Conservation (phyloP, 805 yeast species). For the Candida nonsorbophila region DNA sequence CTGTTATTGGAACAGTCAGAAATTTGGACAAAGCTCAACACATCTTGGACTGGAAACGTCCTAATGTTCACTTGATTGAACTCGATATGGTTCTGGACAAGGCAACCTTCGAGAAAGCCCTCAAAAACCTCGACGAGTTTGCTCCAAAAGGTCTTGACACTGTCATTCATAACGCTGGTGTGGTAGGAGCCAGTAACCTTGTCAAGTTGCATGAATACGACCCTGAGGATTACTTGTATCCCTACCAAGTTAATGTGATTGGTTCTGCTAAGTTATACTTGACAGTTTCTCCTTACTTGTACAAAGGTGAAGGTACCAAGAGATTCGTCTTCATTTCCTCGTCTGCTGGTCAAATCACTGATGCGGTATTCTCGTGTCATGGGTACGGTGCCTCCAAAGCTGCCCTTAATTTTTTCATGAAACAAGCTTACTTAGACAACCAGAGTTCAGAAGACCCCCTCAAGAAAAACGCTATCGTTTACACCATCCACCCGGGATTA, state of each 20-base stretch:
- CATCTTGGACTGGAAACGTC: neutral
- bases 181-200: neutral
- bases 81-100: conserved; percentile 1
- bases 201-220: neutral
- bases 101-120: conserved; percentile 6
- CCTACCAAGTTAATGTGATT: conserved; percentile 1
- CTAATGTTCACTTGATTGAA: conserved; percentile 2
- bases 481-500: conserved; percentile 3
- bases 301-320: conserved; percentile 3
- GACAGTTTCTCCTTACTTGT: conserved; percentile 1
- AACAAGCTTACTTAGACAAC: conserved; percentile 10
- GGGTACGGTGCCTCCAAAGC: conserved; percentile 34
- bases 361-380: neutral
- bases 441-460: neutral
- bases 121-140: conserved; percentile 6
- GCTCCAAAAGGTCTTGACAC: conserved; percentile 26
- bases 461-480: conserved; percentile 1
- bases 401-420: conserved; percentile 24
- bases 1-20: conserved; percentile 7
- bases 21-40: neutral
- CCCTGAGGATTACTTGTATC: neutral
- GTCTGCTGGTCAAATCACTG: conserved; percentile 3
- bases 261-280: conserved; percentile 4
- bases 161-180: conserved; percentile 27
- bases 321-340: conserved; percentile 9